Percentiles rank a stretch among this genome's conserved stretches.
Evolutionary conservation across 192 early-diverging fungal genomes (phyloP).

Genomic region (Umbelopsis sp.): DNA sequence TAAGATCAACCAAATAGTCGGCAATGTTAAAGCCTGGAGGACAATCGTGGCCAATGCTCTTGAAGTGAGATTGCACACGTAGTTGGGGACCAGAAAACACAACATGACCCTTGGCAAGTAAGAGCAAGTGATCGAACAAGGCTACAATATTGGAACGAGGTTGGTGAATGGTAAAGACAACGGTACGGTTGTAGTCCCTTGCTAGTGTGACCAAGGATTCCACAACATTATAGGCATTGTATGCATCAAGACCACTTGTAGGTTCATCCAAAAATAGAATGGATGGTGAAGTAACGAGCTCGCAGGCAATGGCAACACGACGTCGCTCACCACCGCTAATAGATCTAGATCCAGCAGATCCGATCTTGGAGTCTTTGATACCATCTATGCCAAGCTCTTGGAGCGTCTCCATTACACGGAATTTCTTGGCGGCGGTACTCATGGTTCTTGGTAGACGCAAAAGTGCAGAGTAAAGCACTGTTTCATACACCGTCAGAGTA

Average conservation of each 20-base stretch:
- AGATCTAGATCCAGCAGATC: constrained; percentile 69
- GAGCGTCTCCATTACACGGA: constrained; percentile 79
- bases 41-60: constrained; percentile 75
- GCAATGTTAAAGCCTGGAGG: constrained; percentile 91
- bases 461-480: constrained; percentile 85
- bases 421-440: constrained; percentile 67
- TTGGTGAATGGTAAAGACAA: constrained; percentile 95
- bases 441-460: constrained; percentile 76
- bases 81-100: constrained; percentile 81
- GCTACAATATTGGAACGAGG: constrained; percentile 90
- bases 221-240: constrained; percentile 94
- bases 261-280: constrained; percentile 91
- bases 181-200: constrained; percentile 71
- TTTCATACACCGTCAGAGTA: constrained; percentile 74
- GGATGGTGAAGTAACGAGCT: constrained; percentile 89
- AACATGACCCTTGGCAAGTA: constrained; percentile 79
- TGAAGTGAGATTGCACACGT: constrained; percentile 70
- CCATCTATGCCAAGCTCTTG: constrained; percentile 81
- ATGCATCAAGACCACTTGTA: constrained; percentile 85
- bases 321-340: constrained; percentile 94
- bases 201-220: constrained; percentile 84
- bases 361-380: constrained; percentile 83
- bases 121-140: constrained; percentile 86
- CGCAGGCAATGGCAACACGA: constrained; percentile 91
- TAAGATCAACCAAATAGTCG: constrained; percentile 78